Evolutionary conservation across 176 grass and related monocot species (phyloP), one percentile per base, ranked within the genome.

Genomic region (Urochloa ruziziensis): DNA sequence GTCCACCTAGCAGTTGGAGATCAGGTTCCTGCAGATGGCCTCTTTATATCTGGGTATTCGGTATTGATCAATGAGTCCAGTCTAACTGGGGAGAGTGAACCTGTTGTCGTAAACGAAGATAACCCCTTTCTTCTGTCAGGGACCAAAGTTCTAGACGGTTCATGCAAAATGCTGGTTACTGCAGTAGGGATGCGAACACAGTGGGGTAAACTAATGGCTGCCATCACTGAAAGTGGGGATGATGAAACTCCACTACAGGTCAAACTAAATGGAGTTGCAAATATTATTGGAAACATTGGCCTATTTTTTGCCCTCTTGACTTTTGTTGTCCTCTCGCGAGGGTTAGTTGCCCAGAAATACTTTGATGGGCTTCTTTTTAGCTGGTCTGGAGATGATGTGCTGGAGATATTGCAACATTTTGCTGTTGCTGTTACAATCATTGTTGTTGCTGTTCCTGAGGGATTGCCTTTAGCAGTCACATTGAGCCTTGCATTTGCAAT

Each of bases 361-460:
- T 35, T 28, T 63, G 82, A 86, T 53, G 85, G 67, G 21, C 87
- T 81, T 84, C 46, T 81, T 87, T 74, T 89, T 49, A 91, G 70
- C 48, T 94, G 92, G 92, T 87, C 86, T n/a, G 83, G 79, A 28
- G 89, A 86, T 79, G 89, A 94, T 70, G 80, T 85, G 8, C 53
- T 91, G 35, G 49, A 84, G 56, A 71, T 91, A 85, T 53, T 94
- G 71, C 66, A 89, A 75, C 82, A 89, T 78, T 94, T 94, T 89
- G 76, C 92, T 19, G 75, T 94, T 81, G 89, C 86, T 49, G 89
- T 94, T 36, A 94, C 92, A 54, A 94, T 94, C 18, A 39, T 91
- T 66, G 92, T 94, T 25, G 92, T 94, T 60, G 92, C 92, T 67
- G 92, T 94, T 68, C 92, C 92, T 52, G 92, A 94, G 85, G 92